phyloP scores from a whole-genome alignment of 2,329 filamentous ascomycete genomes.

The Venturia oleaginea region DNA sequence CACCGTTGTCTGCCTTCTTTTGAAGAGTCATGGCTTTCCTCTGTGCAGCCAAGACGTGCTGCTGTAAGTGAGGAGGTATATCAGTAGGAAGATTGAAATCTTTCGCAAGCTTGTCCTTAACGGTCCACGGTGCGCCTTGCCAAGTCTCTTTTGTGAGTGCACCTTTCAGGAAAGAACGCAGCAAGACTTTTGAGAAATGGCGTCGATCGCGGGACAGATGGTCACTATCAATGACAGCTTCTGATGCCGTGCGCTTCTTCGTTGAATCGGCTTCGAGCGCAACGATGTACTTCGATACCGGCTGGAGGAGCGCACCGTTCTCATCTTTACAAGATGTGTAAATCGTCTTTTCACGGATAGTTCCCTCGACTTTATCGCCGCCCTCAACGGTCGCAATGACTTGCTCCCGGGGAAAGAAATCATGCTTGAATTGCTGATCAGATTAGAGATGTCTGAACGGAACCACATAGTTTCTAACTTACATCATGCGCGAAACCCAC shows the following conservation, averaged over 20 bases:
- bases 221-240: slow-evolving; percentile 35
- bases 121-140: slow-evolving; percentile 94
- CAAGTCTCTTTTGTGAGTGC: slow-evolving; percentile 86
- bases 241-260: slow-evolving; percentile 1
- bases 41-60: slow-evolving; percentile 66
- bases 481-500: slow-evolving; percentile 54
- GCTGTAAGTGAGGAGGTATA: slow-evolving; percentile 70
- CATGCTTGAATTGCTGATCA: slow-evolving; percentile 63
- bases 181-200: slow-evolving; percentile 86
- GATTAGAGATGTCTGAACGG: slow-evolving; percentile 14
- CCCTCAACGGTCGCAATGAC: slow-evolving; percentile 64
- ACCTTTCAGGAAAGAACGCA: slow-evolving; percentile 90
- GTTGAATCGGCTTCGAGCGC: slow-evolving; percentile 30
- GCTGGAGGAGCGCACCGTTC: slow-evolving; percentile 58
- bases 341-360: slow-evolving; percentile 76
- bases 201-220: slow-evolving; percentile 83
- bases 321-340: slow-evolving; percentile 52
- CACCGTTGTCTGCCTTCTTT: slow-evolving; percentile 40
- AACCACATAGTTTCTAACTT: neutral
- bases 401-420: slow-evolving; percentile 83
- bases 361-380: slow-evolving; percentile 61
- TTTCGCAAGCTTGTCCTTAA: slow-evolving; percentile 76
- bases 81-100: slow-evolving; percentile 81
- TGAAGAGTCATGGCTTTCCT: slow-evolving; percentile 51
- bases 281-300: slow-evolving; percentile 73